Conservation (phyloP, 2,329 filamentous ascomycete species). For the Claviceps sorghi region DNA sequence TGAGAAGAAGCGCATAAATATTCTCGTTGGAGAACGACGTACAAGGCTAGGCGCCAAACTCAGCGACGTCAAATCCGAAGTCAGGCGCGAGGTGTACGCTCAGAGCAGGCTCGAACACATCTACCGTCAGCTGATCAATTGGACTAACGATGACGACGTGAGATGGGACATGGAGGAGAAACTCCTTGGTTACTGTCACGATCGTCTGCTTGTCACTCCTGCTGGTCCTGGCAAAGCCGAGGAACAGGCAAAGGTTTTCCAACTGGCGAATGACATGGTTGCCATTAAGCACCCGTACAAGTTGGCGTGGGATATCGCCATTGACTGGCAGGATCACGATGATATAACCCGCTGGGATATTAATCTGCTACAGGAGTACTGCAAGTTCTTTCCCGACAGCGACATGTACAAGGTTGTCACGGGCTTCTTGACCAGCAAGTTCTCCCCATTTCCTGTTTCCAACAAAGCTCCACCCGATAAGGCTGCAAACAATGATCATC, state of each 20-base stretch:
- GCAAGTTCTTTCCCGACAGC: conserved; percentile 67
- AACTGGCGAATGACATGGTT: conserved; percentile 81
- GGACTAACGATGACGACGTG: conserved; percentile 74
- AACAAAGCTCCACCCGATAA: conserved; percentile 11
- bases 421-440: conserved; percentile 66
- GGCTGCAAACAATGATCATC: conserved; percentile 18
- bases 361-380: conserved; percentile 65
- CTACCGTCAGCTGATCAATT: conserved; percentile 76
- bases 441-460: conserved; percentile 60
- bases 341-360: conserved; percentile 64
- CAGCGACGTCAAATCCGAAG: conserved; percentile 69
- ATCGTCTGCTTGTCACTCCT: conserved; percentile 57
- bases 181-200: conserved; percentile 65
- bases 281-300: conserved; percentile 85
- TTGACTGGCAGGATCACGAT: conserved; percentile 78
- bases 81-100: conserved; percentile 69
- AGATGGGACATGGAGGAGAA: conserved; percentile 83
- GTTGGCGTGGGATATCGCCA: conserved; percentile 76
- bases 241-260: conserved; percentile 59
- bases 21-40: conserved; percentile 73
- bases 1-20: conserved; percentile 81
- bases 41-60: conserved; percentile 76
- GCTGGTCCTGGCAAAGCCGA: conserved; percentile 47
- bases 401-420: conserved; percentile 71
- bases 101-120: conserved; percentile 65